Conservation (phyloP, 768 basidiomycete genomes). For the Lactarius deliciosus region DNA sequence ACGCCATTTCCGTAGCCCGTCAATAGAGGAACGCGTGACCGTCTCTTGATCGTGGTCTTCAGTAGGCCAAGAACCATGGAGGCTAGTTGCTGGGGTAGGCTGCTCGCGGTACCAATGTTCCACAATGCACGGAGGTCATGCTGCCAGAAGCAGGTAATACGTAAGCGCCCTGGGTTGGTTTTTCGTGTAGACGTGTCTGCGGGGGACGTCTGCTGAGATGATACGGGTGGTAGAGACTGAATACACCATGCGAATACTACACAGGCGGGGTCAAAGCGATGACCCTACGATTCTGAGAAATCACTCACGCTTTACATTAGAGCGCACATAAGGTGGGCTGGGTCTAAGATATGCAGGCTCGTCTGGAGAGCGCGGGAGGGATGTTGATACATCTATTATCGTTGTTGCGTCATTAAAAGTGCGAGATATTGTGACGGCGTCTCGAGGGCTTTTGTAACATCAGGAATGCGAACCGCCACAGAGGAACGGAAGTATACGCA, state of each 20-base stretch:
- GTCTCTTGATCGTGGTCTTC: constrained; percentile 77
- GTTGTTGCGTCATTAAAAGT: constrained; percentile 78
- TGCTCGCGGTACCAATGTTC: constrained; percentile 68
- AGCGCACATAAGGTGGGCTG: constrained; percentile 89
- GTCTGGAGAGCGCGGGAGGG: constrained; percentile 86
- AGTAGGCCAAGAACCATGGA: constrained; percentile 79
- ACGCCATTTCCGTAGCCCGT: constrained; percentile 80
- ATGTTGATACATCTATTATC: constrained; percentile 88
- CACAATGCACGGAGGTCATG: constrained; percentile 88
- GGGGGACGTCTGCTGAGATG: constrained; percentile 40
- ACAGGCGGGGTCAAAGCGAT: constrained; percentile 12
- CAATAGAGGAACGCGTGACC: constrained; percentile 70
- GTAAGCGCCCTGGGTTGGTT: constrained; percentile 44
- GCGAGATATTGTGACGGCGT: constrained; percentile 90
- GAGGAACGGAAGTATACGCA: constrained; percentile 42
- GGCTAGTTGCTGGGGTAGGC: constrained; percentile 77
- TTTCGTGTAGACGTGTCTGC: constrained; percentile 26
- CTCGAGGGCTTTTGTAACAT: constrained; percentile 73
- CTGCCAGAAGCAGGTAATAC: constrained; percentile 93
- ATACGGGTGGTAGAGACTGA: constrained; percentile 50
- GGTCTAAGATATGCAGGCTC: constrained; percentile 91
- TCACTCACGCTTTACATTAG: constrained; percentile 69
- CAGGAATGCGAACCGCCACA: not conserved
- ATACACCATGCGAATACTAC: constrained; percentile 92
- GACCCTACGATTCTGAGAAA: constrained; percentile 21